Evolutionary conservation across 2,329 filamentous ascomycete species (phyloP), one percentile per base, ranked within the genome.

Genomic region (Ophiostoma australiae): DNA sequence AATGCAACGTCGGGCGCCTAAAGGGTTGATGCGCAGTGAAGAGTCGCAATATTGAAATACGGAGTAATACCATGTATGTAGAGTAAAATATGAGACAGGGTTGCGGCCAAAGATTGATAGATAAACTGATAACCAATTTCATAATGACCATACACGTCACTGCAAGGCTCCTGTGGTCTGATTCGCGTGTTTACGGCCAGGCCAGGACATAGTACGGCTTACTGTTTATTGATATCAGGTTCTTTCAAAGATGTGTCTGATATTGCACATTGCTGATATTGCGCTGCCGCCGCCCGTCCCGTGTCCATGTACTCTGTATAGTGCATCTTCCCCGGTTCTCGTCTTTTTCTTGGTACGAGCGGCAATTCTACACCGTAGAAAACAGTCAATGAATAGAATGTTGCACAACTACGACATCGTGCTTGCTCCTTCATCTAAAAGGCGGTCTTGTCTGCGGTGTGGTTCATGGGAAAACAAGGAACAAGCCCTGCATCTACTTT

Each of bases 1-100:
- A 63, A 63, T 63, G 58, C 58, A 63, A 63, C 58, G 58, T 33
- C 58, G 58, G 58, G 58, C 58, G 58, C 58, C 58, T 63, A 63
- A 63, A 58, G 27, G 23, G 52, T 58, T 27, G 20, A 58, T 58
- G n/a, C 23, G 23, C 17, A 58, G 52, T 33, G 33, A 27, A 33
- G 55, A 31, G 13, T 31, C 13, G 15, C 15, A 48, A 27, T 11
- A 58, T 58, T 31, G 52, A 31, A 31, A 31, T 31, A 1, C 27
- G 27, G 27, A 31, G 27, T 1, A 1, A 3, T 31, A 31, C 27
- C 3, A 31, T 31, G 27, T n/a, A n/a, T n/a, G 52, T 13, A 58
- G n/a, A 27, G 23, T 31, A 31, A 31, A 58, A 27, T 27, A 27
- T 27, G 4, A 15, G 58, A 17, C 58, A 63, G 58, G 58, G 58